Base-by-base conservation (phyloP, 495 filamentous ascomycete genomes). In the Daldinia decipiens region DNA sequence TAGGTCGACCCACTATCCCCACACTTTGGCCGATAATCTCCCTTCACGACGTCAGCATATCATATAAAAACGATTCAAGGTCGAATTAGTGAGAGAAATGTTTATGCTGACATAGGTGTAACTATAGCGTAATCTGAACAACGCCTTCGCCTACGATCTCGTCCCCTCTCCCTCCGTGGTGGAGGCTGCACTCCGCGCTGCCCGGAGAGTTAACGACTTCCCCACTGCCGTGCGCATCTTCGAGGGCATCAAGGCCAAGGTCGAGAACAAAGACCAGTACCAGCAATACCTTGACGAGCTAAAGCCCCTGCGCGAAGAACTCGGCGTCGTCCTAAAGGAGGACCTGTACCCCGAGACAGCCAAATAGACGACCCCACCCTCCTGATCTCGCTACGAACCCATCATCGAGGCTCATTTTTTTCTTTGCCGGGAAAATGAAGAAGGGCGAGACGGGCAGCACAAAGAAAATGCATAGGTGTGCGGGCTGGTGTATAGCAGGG, bases 131-230 rank as follows among this genome's bases (percentile, higher is more conserved):
- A 99, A 99, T 83, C 87, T 99, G 73, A 99, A 99, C 90, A 99
- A 99, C 85, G 94, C 92, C 81, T 99, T 99, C 84, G 95, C 95
- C 80, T 99, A 99, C 90, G 95, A 99, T 88, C 89, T 99, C 77
- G 95, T 99, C 70, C 95, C 95, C 73, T 94, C 95, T 58, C 88
- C 95, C 59, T 89, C 93, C 74, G 96, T 99, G 78, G 89, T 98
- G 82, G 87, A 88, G 74, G 94, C 95, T 73, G 95, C 95, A 61
- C 87, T 99, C 60, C 90, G 87, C 80, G 95, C 95, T 68, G 95
- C 95, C 57, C 86, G 95, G 78, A 88, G 95, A 80, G 96, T 99
- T 78, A 97, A 99, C 84, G 95, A 99, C 86, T 98, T 90, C 87
- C 95, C 95, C 72, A 98, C 95, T 67, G 96, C 95, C 71, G 95